A percentile compares a stretch with the other conserved stretches of the same genome.
Conservation (phyloP, 73 alveolate species). For the Breviolum minutum region DNA sequence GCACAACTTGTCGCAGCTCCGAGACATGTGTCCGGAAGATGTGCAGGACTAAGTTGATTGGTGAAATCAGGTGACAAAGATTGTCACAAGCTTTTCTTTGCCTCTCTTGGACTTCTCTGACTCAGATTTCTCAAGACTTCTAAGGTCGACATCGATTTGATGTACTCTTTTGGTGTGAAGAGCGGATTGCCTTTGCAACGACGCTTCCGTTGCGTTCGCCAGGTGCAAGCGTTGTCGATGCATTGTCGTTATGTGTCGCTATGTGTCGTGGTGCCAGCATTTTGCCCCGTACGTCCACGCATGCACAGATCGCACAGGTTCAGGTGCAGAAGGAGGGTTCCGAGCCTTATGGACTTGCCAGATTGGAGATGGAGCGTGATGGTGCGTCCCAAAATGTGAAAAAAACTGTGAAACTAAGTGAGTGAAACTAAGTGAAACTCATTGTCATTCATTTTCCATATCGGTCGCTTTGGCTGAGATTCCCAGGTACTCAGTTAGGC, state of each 20-base stretch:
- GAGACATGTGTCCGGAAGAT: slow-evolving; percentile 58
- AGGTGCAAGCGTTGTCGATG: background rate
- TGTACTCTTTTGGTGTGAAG: slow-evolving; percentile 93
- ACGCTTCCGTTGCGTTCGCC: slow-evolving; percentile 95
- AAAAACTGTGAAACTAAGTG: too few species aligned
- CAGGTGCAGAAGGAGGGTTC: slow-evolving; percentile 68
- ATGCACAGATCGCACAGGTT: background rate
- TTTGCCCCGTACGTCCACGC: background rate
- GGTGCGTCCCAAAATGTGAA: slow-evolving; percentile 42
- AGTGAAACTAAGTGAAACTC: background rate
- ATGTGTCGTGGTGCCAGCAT: too few species aligned
- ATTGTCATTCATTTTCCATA: background rate
- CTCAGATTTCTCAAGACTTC: background rate
- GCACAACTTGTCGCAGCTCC: slow-evolving; percentile 81
- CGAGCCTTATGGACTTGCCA: slow-evolving; percentile 64
- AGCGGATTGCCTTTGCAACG: slow-evolving; percentile 92
- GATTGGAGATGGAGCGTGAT: slow-evolving; percentile 94
- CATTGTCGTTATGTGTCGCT: background rate
- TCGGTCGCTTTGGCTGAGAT: too few species aligned
- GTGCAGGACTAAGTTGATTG: background rate
- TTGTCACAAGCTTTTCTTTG: background rate
- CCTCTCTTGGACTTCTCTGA: too few species aligned
- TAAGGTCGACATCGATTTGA: slow-evolving; percentile 72
- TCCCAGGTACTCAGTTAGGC: slow-evolving; percentile 67
- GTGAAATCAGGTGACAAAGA: too few species aligned